Conservation (phyloP, 345 rosid species). For the Camelina hispida region DNA sequence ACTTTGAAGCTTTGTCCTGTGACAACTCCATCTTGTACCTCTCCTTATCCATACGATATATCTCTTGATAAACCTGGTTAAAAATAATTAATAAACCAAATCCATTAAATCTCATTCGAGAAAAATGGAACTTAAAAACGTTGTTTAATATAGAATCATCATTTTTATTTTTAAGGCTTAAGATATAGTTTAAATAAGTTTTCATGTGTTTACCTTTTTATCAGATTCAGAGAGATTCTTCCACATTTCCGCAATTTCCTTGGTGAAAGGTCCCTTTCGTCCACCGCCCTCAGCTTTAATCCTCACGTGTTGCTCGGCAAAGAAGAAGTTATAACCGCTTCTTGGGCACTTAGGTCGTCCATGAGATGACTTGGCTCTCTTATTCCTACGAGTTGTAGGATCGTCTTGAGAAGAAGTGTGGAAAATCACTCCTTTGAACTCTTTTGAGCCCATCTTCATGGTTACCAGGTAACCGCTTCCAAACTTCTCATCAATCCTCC, state of each 20-base stretch:
- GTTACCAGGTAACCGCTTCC: conserved; percentile 71
- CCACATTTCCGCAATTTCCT: conserved; percentile 19
- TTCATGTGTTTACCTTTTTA: conserved; percentile 10
- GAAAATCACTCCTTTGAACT: conserved; percentile 71
- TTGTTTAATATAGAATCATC: neutral
- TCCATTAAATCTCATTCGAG: neutral
- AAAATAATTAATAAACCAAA: neutral
- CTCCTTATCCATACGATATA: neutral
- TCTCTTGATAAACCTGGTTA: conserved; percentile 17
- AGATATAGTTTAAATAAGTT: neutral
- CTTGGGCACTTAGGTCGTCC: conserved; percentile 21
- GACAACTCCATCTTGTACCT: neutral
- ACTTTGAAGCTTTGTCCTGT: conserved; percentile 15
- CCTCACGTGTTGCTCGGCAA: neutral
- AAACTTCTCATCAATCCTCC: conserved; percentile 75
- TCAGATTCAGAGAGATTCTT: conserved; percentile 22
- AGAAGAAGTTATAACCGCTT: conserved; percentile 32
- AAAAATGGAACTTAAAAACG: neutral
- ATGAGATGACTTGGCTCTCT: conserved; percentile 6
- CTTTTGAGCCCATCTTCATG: conserved; percentile 55
- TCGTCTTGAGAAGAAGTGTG: conserved; percentile 51
- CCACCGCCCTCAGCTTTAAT: conserved; percentile 3
- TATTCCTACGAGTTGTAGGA: conserved; percentile 35
- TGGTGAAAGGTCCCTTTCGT: neutral
- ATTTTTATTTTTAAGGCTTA: too few species aligned